Evolutionary conservation across 306 rosid genomes (phyloP), one percentile per base, ranked within the genome.

Genomic region (Cucumis hystrix): DNA sequence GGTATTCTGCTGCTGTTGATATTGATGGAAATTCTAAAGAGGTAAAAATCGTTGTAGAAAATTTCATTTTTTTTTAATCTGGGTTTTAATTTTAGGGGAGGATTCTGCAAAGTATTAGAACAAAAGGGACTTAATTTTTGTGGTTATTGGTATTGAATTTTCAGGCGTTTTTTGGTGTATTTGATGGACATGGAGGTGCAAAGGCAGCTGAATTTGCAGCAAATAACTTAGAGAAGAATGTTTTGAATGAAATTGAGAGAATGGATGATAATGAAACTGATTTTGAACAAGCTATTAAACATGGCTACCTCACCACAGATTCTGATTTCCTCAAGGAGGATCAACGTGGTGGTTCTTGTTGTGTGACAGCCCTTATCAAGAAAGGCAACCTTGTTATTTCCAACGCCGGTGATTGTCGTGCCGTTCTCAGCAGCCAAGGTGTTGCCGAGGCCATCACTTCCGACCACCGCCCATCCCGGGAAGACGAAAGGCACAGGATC

Each of bases 171-270:
- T 95, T 95, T 35, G 99, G 97, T 13, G 70, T 95, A 73, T 95
- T 86, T 82, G 99, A 92, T 82, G 97, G 99, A n/a, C 97, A 95
- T 39, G 97, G 99, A 25, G 99, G 99, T 74, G 84, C 87, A 0
- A 90, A 92, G 76, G 97, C 97, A 43, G 97, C 97, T 0, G 96
- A 92, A 74, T 95, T 83, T 80, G 96, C 96, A 3, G 92, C 99
- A 6, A 82, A 80, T 20, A 89, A 95, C 84, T 88, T 95, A 64
- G 85, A 80, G 57, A 92, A 85, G 86, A 92, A 91, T 71, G 78
- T 95, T 33, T 39, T 91, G 62, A 92, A 87, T 49, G 93, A 90
- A 82, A 83, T 92, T 37, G 79, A 65, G 37, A 82, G 83, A 58
- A 85, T 28, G 15, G 13, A 20, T 23, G 47, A 86, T 16, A 83